A percentile compares a stretch with the other conserved stretches of the same genome.
phyloP scores from a whole-genome alignment of 306 rosid species.

The Canavalia ensiformis region DNA sequence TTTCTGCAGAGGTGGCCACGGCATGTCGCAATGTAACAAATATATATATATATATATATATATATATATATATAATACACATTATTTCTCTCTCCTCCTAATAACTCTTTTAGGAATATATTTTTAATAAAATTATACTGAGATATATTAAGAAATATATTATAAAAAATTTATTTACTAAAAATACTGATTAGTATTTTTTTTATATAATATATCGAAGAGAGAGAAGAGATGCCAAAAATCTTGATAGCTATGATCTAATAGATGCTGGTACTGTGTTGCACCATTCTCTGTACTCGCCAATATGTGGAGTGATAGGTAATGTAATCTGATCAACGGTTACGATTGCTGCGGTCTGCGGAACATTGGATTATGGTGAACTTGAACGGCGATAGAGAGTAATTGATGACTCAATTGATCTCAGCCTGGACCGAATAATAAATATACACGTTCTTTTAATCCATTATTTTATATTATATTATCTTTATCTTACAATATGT shows the following conservation, averaged over 20 bases:
- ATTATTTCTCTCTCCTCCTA: too few species aligned
- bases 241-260: slow-evolving; percentile 9
- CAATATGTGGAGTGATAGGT: neutral
- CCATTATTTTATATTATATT: neutral
- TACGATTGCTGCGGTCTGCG: neutral
- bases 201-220: neutral
- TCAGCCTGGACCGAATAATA: neutral
- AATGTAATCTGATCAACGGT: slow-evolving; percentile 11
- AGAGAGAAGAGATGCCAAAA: slow-evolving; percentile 48
- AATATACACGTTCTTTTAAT: too few species aligned
- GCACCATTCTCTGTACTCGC: too few species aligned
- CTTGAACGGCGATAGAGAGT: neutral
- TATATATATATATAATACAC: neutral
- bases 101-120: too few species aligned
- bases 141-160: too few species aligned
- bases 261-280: neutral
- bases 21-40: slow-evolving; percentile 43
- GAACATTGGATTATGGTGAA: slow-evolving; percentile 1
- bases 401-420: slow-evolving; percentile 2
- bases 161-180: too few species aligned
- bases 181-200: too few species aligned
- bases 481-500: neutral
- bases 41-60: neutral
- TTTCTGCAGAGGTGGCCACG: slow-evolving; percentile 80
- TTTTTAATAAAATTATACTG: too few species aligned